Conservation (phyloP, 75 land plant species). For the Adiantum capillusveneris region DNA sequence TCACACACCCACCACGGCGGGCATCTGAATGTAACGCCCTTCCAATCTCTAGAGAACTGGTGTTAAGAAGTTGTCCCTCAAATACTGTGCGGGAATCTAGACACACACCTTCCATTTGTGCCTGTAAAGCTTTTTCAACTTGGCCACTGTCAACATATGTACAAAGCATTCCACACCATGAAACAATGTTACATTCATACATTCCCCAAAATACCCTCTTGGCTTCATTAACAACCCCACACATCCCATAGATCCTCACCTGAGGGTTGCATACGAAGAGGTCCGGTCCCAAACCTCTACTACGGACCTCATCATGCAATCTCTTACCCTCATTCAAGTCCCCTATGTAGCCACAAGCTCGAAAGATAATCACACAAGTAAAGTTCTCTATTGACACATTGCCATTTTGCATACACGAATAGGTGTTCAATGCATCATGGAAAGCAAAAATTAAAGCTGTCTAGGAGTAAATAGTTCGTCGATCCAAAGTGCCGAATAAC, state of each 20-base stretch:
- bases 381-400: slow-evolving; percentile 38
- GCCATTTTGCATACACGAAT: slow-evolving; percentile 28
- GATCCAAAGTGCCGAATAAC: slow-evolving; percentile 32
- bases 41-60: slow-evolving; percentile 2
- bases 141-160: slow-evolving; percentile 47
- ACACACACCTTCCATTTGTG: slow-evolving; percentile 36
- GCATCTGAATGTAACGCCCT: slow-evolving; percentile 4
- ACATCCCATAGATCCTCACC: slow-evolving; percentile 58
- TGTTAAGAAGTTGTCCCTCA: background rate
- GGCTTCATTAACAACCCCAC: slow-evolving; percentile 32
- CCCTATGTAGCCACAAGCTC: slow-evolving; percentile 35
- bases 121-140: slow-evolving; percentile 29
- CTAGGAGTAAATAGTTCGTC: slow-evolving; percentile 27
- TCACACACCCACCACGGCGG: background rate
- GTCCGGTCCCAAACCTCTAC: slow-evolving; percentile 33
- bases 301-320: slow-evolving; percentile 29
- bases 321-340: slow-evolving; percentile 14
- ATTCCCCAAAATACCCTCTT: slow-evolving; percentile 4
- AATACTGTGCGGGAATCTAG: slow-evolving; percentile 27
- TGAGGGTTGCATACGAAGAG: slow-evolving; percentile 40
- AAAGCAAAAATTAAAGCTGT: slow-evolving; percentile 46
- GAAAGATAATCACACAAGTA: slow-evolving; percentile 43
- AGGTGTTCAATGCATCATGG: slow-evolving; percentile 31
- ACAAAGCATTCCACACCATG: slow-evolving; percentile 58
- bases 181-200: background rate